Conservation (phyloP, 169 alveolate species). For the Plasmodium falciparum region DNA sequence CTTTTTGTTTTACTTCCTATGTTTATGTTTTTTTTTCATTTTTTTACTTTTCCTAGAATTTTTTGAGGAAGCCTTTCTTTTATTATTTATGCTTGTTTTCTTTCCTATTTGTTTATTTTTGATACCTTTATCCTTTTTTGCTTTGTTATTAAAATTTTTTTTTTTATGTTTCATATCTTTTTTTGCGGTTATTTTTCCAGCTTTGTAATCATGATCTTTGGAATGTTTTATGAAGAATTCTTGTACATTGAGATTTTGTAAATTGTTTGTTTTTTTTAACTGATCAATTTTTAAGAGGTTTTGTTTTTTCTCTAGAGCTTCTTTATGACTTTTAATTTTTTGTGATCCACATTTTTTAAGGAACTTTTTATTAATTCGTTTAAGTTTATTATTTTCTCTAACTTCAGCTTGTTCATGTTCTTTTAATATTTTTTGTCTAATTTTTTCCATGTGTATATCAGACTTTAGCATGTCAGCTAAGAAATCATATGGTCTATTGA, state of each 20-base stretch:
- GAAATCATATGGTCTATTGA: conserved; percentile 68
- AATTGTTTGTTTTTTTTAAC: conserved; percentile 14
- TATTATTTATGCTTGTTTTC: background rate
- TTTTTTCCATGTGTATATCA: conserved; percentile 59
- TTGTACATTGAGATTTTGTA: conserved; percentile 36
- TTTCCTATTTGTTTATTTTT: background rate
- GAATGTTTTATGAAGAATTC: conserved; percentile 42
- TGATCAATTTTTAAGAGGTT: conserved; percentile 39
- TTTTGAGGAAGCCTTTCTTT: background rate
- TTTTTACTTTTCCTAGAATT: background rate
- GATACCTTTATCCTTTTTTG: background rate
- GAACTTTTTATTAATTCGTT: conserved; percentile 63
- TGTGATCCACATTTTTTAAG: conserved; percentile 59
- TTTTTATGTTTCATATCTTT: background rate
- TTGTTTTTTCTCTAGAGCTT: conserved; percentile 61
- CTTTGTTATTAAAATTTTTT: background rate
- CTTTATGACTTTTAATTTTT: conserved; percentile 28
- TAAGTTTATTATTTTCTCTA: conserved; percentile 44
- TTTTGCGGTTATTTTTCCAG: background rate
- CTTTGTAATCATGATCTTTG: conserved; percentile 1
- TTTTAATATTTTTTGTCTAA: conserved; percentile 20
- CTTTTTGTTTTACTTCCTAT: too few relatives aligned
- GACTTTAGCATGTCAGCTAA: conserved; percentile 56
- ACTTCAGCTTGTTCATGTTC: conserved; percentile 43
- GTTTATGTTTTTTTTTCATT: too few relatives aligned